A percentile compares a stretch with the other conserved stretches of the same genome.
These are phyloP conservation scores for Phytomonas sp. DNA, from an alignment of 208 protist species.

Conservation along the genomic window DNA sequence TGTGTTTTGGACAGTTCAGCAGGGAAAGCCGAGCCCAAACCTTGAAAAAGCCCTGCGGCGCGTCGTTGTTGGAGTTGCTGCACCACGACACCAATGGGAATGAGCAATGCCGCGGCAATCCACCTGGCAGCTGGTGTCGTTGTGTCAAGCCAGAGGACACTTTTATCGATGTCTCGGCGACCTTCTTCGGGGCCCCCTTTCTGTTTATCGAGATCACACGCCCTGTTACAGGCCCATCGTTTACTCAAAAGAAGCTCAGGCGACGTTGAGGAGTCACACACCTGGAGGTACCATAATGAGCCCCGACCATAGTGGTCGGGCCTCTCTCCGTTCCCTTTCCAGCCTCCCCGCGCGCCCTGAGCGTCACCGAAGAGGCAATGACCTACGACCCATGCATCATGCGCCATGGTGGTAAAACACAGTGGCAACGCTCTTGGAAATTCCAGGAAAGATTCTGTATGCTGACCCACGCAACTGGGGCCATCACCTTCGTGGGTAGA, in stretches of 20 bases:
- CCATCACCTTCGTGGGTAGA: not conserved
- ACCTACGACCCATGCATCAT: not conserved
- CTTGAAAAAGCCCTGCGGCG: conserved; percentile 27
- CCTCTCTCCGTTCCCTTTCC: not conserved
- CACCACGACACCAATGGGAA: conserved; percentile 58
- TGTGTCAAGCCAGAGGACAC: conserved; percentile 45
- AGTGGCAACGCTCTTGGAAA: not conserved
- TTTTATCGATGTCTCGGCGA: not conserved
- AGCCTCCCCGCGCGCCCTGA: not conserved
- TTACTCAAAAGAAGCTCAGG: not conserved
- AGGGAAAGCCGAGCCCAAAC: not conserved
- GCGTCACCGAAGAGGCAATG: not conserved
- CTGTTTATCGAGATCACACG: not conserved
- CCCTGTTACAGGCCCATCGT: not conserved
- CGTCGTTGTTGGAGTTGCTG: conserved; percentile 60
- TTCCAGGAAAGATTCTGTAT: not conserved
- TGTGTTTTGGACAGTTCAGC: not conserved
- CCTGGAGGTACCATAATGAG: not conserved
- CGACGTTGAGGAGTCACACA: not conserved
- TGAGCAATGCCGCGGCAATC: conserved; percentile 64
- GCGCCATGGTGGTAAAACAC: not conserved
- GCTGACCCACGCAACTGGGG: not conserved
- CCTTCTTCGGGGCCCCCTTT: not conserved
- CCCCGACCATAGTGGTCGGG: not conserved
- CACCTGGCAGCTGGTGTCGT: conserved; percentile 68